Conservation (phyloP, 257 asterid species). For the Solanum gracilifrons region DNA sequence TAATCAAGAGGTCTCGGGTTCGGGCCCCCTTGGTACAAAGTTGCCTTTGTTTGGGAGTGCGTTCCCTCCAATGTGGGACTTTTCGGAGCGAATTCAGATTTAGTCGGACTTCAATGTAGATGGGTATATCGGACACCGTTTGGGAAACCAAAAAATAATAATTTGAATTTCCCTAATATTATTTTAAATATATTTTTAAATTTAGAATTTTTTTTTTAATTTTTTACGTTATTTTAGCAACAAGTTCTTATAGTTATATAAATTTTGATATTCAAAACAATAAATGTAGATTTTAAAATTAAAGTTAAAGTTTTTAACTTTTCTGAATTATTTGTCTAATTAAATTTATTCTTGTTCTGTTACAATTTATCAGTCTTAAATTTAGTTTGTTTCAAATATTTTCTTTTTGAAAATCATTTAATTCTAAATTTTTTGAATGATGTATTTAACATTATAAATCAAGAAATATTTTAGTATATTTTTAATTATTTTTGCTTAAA, state of each 20-base stretch:
- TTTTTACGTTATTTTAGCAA: background rate
- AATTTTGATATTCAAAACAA: background rate
- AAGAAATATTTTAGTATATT: too few species aligned
- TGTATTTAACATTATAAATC: too few species aligned
- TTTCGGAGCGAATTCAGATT: accelerated
- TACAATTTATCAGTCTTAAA: background rate
- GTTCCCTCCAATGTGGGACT: too few species aligned
- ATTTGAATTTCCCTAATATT: background rate
- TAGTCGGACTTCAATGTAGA: too few species aligned
- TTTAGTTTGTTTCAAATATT: background rate
- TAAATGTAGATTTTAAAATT: background rate
- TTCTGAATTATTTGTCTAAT: background rate
- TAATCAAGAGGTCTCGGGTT: too few species aligned
- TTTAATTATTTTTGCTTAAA: too few species aligned
- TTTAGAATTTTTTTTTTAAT: background rate
- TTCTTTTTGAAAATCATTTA: too few species aligned
- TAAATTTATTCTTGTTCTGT: background rate
- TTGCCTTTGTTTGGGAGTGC: too few species aligned
- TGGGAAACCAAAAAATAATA: too few species aligned
- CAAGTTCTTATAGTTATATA: background rate
- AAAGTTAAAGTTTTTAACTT: background rate
- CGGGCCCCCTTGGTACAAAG: too few species aligned
- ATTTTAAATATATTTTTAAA: too few species aligned
- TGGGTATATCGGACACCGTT: too few species aligned
- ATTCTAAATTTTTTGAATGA: background rate